Base-by-base conservation (phyloP, 2,329 filamentous ascomycete genomes). In the Xylariaceae sp. region DNA sequence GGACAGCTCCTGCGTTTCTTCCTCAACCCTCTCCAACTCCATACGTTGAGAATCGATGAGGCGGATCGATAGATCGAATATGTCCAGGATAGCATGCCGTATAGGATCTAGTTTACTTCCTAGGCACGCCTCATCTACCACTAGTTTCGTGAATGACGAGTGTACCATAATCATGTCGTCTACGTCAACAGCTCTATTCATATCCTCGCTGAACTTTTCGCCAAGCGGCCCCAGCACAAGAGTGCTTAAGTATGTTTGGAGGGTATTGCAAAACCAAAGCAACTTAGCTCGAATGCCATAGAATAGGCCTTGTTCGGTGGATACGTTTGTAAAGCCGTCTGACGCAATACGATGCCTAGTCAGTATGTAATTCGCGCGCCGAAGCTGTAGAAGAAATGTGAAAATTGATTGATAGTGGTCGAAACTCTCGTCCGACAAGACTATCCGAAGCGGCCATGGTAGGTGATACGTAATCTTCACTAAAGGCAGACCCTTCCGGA, bases 151-250 rank as follows among this genome's bases (percentile, higher is more conserved):
- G 57, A 85, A 92, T 0, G 65, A 62, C 4, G 77, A 67, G 61
- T 95, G 90, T 1, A 83, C 74, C 1, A 67, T 67, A 21, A 90
- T 82, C 87, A 96, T 94, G 21, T 77, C 77, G 60, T 96, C 89
- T 8, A 96, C 80, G 54, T 92, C 88, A 21, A 76, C 73, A 0
- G 88, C 81, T 5, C 70, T 67, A 12, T 67, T 65, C 41, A 96
- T 74, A 0, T 75, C 70, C 2, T 65, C 62, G 5, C 69, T 68
- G 69, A 96, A 77, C 22, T 72, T 69, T 2, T 65, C 59, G 2
- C 75, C 78, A 19, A 81, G 74, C 0, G 82, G 78, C 0, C 75
- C 76, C 1, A 95, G 73, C 1, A 91, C 86, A 2, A 89, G 75
- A 14, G 82, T 84, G 3, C 82, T 83, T 4, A 95, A 69, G 60